Base-by-base conservation (phyloP, 78 protist genomes). In the Cavenderia fasciculata region DNA sequence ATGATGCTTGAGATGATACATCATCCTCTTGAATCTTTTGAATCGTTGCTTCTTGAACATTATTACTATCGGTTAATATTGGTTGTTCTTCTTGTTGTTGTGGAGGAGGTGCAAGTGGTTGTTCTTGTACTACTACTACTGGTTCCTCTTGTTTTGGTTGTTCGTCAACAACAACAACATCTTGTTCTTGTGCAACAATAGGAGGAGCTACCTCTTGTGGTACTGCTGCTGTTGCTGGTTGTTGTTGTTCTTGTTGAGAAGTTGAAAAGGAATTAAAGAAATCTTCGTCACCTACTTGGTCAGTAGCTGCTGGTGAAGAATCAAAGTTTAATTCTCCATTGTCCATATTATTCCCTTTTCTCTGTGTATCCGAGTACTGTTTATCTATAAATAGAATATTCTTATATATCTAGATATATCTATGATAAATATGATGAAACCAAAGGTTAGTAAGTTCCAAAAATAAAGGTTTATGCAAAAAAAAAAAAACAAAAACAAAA, bases 241-340 rank as follows among this genome's bases (percentile, higher is more conserved):
- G 8, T 12, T 52, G 8, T 23, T 52, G 59, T 19, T 52, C 31
- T 27, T 57, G 63, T 25, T 29, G 63, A 21, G 63, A 36, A 38
- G 54, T 34, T 34, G 72, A 43, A 18, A 74, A 59, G 19, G 85
- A 74, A 31, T 74, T 71, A 43, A 74, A 74, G 33, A 74, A 74
- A 46, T 74, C 69, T 31, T 38, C 84, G 40, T 36, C 31, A 0
- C 23, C 65, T 11, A n/a, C 44, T 10, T n/a, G 69, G 16, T 38
- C 6, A 27, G 21, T 10, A 27, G n/a, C n/a, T 56, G 2, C 0
- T 56, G n/a, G 62, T 56, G n/a, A 34, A 2, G 29, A 11, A 19
- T 38, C 63, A 52, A 40, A 51, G 8, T 38, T 7, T 21, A 36
- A 31, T 41, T 74, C 71, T 33, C 65, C 56, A 56, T 74, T 59